Evolutionary conservation across 2,329 filamentous ascomycete genomes (phyloP), one percentile per base, ranked within the genome.

Genomic region (Pyricularia pennisetigena): DNA sequence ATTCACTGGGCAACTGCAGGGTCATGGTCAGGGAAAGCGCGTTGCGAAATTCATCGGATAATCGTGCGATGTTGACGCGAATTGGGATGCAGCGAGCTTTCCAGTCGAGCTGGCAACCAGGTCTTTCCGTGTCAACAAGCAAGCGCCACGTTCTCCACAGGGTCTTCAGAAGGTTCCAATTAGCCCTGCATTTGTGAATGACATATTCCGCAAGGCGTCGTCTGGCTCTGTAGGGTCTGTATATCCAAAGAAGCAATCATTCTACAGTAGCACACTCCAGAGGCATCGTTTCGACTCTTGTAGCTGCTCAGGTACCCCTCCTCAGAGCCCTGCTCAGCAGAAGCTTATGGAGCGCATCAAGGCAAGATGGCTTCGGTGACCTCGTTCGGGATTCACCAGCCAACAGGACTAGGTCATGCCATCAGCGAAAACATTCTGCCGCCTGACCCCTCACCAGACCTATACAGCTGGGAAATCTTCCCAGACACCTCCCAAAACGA

Each of bases 341-440:
- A 28, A 20, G 69, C 69, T 69, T 69, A 70, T 69, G 69, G 69
- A 70, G 66, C 68, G 32, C 49, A 26, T 57, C 30, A 54, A 32
- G 41, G 16, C 54, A 28, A 57, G 57, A 99, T 99, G 96, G 94
- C 94, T 73, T 89, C 91, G 76, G 88, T 97, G 80, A 91, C 88
- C 78, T 97, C 94, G 72, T 86, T 97, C 75, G 95, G 95, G 78
- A 84, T 97, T 75, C 94, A 98, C 82, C 89, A 91, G 80, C 94
- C 96, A 70, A 87, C 91, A 70, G 93, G 90, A 71, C 84, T 98
- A 71, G 88, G 87, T 70, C 93, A 95, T 81, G 88, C 97, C 71
- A 86, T 97, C 72, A 85, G 89, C 72, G 94, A 98, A 78, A 86
- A 88, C 69, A 85, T 97, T 59, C 82, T 98, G 1, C 86, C 90